Conservation (phyloP, 1,139 yeast genomes). For the Saccharomyces hybrid region DNA sequence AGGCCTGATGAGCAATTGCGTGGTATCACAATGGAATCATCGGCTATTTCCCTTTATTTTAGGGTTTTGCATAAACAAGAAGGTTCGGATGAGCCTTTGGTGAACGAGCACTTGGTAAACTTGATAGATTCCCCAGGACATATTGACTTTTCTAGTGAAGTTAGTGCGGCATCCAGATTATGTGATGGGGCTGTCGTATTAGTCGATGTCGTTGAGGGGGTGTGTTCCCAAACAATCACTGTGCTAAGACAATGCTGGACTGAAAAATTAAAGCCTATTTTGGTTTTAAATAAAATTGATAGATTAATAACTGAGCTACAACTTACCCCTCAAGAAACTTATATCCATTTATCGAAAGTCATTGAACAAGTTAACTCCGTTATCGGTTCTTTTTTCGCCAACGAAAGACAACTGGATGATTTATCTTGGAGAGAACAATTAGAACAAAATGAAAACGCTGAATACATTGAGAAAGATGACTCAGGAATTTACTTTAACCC, state of each 20-base stretch:
- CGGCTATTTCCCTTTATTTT: conserved; percentile 84
- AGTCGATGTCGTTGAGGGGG: conserved; percentile 97
- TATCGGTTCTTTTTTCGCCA: conserved; percentile 85
- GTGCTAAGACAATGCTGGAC: conserved; percentile 95
- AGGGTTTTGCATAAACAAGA: conserved; percentile 48
- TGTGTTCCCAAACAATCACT: conserved; percentile 91
- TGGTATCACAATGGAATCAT: conserved; percentile 96
- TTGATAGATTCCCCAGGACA: conserved; percentile 98
- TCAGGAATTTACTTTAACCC: conserved; percentile 85
- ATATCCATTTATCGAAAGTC: conserved; percentile 63
- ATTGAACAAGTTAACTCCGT: conserved; percentile 94
- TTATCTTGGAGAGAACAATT: conserved; percentile 66
- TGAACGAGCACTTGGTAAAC: conserved; percentile 77
- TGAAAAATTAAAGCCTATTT: conserved; percentile 77
- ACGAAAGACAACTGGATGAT: conserved; percentile 90
- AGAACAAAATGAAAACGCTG: conserved; percentile 44
- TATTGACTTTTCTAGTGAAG: conserved; percentile 93
- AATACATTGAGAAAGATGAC: conserved; percentile 70
- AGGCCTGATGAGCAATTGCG: conserved; percentile 92
- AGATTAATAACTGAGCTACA: conserved; percentile 76
- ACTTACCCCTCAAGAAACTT: conserved; percentile 79
- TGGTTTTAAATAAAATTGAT: conserved; percentile 91
- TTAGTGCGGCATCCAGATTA: conserved; percentile 85
- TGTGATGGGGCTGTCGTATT: conserved; percentile 96
- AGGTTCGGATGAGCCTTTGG: conserved; percentile 38